Evolutionary conservation across 2,329 filamentous ascomycete genomes (phyloP), one percentile per base, ranked within the genome.

Genomic region (Penicillium sp.): DNA sequence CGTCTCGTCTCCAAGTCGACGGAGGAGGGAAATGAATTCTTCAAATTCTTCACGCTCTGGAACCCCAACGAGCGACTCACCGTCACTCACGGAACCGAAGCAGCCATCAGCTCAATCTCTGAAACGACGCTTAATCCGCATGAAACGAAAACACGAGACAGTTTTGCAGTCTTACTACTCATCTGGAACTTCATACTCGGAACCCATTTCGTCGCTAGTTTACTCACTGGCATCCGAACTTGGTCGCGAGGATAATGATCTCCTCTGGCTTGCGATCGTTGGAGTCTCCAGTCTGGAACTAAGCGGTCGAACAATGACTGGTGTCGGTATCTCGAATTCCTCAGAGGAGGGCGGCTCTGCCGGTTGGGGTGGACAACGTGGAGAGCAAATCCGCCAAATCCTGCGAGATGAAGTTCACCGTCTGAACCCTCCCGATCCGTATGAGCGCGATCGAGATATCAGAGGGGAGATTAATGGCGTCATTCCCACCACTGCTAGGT

Each of bases 151-250:
- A 65, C 87, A 97, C 62, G 90, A 96, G 72, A 74, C 77, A 0
- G 81, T 92, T 1, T 79, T 97, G 33, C 85, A 89, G 46, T 83
- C 85, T 59, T 97, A 99, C 75, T 97, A 97, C 76, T 83, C 86
- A 24, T 83, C 91, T 26, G 94, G 94, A 36, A 88, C 90, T 2
- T 96, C 92, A 2, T 97, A 96, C 69, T 93, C 93, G 0, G 94
- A 99, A 70, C 94, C 94, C 1, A 90, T 97, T 51, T 94, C 92
- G 0, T 96, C 92, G 0, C 88, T 97, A 77, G 85, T 97, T 68
- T 99, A 97, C 74, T 95, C 92, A 0, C 81, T 99, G 13, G 94
- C 93, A 1, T 96, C 92, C 1, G 94, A 97, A 69, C 84, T 99
- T 6, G 94, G 94, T 58, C 89, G 92, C 49, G 94, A 97, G 79